A percentile compares a stretch with the other conserved stretches of the same genome.
phyloP scores from a whole-genome alignment of 371 early-diverging fungal genomes.

The Mucor velutinosus region DNA sequence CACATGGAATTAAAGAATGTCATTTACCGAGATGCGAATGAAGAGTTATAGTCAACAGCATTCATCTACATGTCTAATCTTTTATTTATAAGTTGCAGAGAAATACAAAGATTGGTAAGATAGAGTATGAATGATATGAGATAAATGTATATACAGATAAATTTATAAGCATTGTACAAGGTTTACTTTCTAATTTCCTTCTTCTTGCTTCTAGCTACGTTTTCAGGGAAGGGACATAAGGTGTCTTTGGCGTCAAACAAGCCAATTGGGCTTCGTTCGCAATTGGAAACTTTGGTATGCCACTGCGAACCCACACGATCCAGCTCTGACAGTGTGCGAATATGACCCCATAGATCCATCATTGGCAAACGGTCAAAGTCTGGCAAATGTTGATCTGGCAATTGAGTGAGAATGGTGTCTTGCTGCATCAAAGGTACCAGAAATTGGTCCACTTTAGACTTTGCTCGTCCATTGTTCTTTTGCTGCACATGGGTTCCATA shows the following conservation, averaged over 20 bases:
- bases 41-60: too few species aligned
- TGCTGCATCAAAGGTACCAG: constrained; percentile 63
- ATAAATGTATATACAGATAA: neutral
- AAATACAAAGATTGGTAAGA: neutral
- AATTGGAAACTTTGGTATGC: constrained; percentile 52
- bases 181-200: neutral
- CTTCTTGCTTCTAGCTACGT: neutral
- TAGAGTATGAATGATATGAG: neutral
- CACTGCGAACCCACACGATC: constrained; percentile 42
- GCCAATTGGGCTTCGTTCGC: constrained; percentile 9
- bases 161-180: neutral
- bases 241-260: constrained; percentile 13
- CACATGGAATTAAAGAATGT: too few species aligned
- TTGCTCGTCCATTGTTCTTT: constrained; percentile 35
- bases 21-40: too few species aligned
- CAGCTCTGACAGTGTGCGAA: constrained; percentile 42
- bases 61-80: neutral
- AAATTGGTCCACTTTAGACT: constrained; percentile 44
- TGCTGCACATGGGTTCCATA: constrained; percentile 61
- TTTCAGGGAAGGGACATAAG: constrained; percentile 10
- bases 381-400: constrained; percentile 27
- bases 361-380: constrained; percentile 52
- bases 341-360: constrained; percentile 60
- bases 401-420: constrained; percentile 29
- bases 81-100: neutral